These are phyloP conservation scores for Beauveria sp. DNA, from an alignment of 2,329 filamentous ascomycete species.

Conservation along the genomic window DNA sequence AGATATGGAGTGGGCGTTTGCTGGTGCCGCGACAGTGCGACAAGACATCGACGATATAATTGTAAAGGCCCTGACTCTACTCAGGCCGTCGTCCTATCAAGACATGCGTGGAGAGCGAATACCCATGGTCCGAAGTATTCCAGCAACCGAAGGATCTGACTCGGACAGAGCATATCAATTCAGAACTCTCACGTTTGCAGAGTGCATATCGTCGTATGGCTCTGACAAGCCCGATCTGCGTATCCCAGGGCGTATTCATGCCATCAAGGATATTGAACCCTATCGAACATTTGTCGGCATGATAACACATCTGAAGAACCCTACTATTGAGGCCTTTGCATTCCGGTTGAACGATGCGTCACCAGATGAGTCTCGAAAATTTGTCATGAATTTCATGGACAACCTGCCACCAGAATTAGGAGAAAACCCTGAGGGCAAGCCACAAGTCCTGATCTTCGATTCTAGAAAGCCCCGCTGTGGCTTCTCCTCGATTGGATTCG, in stretches of 20 bases:
- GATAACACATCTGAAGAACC: constrained; percentile 61
- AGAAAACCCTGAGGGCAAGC: constrained; percentile 67
- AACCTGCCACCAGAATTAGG: constrained; percentile 50
- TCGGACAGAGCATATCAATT: constrained; percentile 22
- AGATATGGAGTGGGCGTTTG: constrained; percentile 91
- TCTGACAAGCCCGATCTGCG: constrained; percentile 90
- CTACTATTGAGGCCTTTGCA: constrained; percentile 68
- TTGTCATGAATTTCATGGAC: constrained; percentile 66
- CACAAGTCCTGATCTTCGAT: constrained; percentile 72
- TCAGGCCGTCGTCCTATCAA: constrained; percentile 50
- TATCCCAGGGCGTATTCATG: constrained; percentile 57
- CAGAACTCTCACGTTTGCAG: constrained; percentile 28
- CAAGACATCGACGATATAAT: constrained; percentile 30
- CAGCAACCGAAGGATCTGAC: constrained; percentile 1
- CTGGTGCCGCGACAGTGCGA: constrained; percentile 38
- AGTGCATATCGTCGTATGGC: constrained; percentile 69
- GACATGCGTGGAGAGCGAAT: constrained; percentile 39
- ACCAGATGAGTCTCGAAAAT: constrained; percentile 46
- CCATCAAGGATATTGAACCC: constrained; percentile 50
- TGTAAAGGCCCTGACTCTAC: constrained; percentile 19
- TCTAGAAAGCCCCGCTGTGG: constrained; percentile 66
- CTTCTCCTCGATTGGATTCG: constrained; percentile 62
- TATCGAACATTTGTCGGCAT: constrained; percentile 62
- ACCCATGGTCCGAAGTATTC: constrained; percentile 24
- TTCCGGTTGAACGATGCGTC: constrained; percentile 50